Base-by-base conservation (phyloP, 257 asterid genomes). In the Eucommia ulmoides region DNA sequence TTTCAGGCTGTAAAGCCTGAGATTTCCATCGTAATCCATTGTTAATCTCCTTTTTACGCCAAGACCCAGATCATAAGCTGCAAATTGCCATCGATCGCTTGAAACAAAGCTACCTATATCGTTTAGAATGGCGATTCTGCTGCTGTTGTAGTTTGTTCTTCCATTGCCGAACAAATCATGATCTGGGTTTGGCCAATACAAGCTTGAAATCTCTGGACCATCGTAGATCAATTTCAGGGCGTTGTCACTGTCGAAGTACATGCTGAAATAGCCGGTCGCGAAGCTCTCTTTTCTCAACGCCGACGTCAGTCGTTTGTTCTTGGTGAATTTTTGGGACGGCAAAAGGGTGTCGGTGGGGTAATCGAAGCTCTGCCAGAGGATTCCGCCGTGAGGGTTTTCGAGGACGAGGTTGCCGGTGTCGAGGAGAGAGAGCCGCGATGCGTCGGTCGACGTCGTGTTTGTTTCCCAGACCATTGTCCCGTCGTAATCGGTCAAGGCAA, bases 161-260 rank as follows among this genome's bases (percentile, higher is more conserved):
- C 85, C 83, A 20, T n/a, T 67, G 2, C 1, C 0, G 21, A 63
- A 74, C 3, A 66, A 33, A 20, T 2, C 22, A 1, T 11, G 7
- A 51, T 69, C 80, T 12, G 82, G 93, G 53, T 74, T 70, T 0
- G 93, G 93, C 93, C 94, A 81, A 18, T 84, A 84, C 19, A 56
- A 23, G 0, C 77, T 72, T 0, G 88, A 74, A 1, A 76, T 74
- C 19, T 64, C 82, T 0, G 84, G 89, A 22, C 71, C 83, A 42
- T 81, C 89, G 19, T 72, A 72, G 8, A 81, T 73, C 72, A 84
- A 15, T 20, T 70, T 70, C 58, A 81, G 53, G 41, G 74, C 74
- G 21, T 81, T 84, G 51, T 76, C 82, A 41, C 75, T 78, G 8
- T 82, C 94, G 46, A 77, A 78, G 20, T 63, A 56, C 16, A 78